Percentiles rank a stretch among this genome's conserved stretches.
Evolutionary conservation across 1,284 basidiomycete genomes (phyloP).

Genomic region (Rhodofomes roseus): DNA sequence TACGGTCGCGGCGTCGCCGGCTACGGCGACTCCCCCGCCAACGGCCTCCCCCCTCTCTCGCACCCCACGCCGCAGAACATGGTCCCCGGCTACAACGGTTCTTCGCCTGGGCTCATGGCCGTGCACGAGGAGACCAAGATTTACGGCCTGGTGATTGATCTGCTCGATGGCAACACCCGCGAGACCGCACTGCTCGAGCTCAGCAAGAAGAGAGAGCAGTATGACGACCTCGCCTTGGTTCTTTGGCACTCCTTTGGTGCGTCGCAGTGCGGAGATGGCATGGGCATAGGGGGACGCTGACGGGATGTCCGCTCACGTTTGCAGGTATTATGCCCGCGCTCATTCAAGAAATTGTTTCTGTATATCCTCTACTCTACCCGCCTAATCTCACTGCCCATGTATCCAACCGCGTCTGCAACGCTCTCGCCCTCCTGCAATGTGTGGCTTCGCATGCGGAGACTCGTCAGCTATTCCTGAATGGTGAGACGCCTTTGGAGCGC

Average conservation of each 20-base stretch:
- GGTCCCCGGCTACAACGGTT: constrained; percentile 29
- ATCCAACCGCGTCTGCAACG: constrained; percentile 99
- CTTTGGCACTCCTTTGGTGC: constrained; percentile 98
- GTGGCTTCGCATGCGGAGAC: constrained; percentile 96
- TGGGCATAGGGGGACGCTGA: neutral
- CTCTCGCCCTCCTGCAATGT: constrained; percentile 94
- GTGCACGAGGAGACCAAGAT: constrained; percentile 78
- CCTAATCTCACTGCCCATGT: constrained; percentile 97
- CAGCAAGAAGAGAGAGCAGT: constrained; percentile 99
- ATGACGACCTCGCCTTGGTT: constrained; percentile 96
- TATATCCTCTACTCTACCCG: constrained; percentile 94
- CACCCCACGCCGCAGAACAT: constrained; percentile 42
- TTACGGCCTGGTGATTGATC: constrained; percentile 76
- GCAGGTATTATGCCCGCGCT: constrained; percentile 98
- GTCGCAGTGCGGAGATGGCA: constrained; percentile 26
- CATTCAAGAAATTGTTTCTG: constrained; percentile 96
- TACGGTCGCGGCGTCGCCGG: constrained; percentile 34
- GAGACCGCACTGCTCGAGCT: constrained; percentile 91
- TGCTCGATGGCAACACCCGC: constrained; percentile 77
- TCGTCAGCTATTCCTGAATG: constrained; percentile 87
- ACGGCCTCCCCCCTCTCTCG: constrained; percentile 29
- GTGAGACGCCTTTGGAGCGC: constrained; percentile 39
- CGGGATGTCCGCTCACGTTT: neutral
- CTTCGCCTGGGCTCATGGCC: constrained; percentile 25
- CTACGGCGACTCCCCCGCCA: constrained; percentile 26